A percentile compares a stretch with the other conserved stretches of the same genome.
These are phyloP conservation scores for Tricholoma hemisulphureum DNA, from an alignment of 768 basidiomycete species.

Conservation along the genomic window DNA sequence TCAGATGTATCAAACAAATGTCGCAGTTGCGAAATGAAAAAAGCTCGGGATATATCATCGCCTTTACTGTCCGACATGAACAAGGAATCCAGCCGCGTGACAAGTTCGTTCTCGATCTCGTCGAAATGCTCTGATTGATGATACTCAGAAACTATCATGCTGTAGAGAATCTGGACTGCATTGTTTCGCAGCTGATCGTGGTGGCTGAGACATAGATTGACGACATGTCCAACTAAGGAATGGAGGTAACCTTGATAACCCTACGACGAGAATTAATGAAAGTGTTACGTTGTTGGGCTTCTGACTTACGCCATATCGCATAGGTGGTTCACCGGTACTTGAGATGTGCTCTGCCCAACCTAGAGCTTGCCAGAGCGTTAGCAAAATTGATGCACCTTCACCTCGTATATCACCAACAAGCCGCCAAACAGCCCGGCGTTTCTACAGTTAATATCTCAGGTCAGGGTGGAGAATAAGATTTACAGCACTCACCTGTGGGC, in stretches of 20 bases:
- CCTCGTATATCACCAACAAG: constrained; percentile 95
- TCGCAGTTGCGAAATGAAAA: constrained; percentile 89
- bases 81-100: constrained; percentile 84
- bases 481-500: constrained; percentile 66
- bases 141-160: constrained; percentile 93
- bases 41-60: constrained; percentile 87
- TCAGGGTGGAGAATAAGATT: constrained; percentile 1
- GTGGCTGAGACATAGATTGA: constrained; percentile 90
- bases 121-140: constrained; percentile 82
- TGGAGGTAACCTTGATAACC: constrained; percentile 84
- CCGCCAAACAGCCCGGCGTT: constrained; percentile 93
- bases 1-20: constrained; percentile 83
- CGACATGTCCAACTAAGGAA: constrained; percentile 83
- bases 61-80: constrained; percentile 94
- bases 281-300: not conserved
- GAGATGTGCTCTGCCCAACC: constrained; percentile 68
- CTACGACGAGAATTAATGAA: constrained; percentile 35
- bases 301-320: constrained; percentile 65
- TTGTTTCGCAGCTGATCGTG: constrained; percentile 90
- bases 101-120: constrained; percentile 87
- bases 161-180: constrained; percentile 89
- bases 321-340: constrained; percentile 49
- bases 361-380: constrained; percentile 82
- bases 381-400: constrained; percentile 79
- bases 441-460: constrained; percentile 44